Evolutionary conservation across 2,329 filamentous ascomycete species (phyloP).

Genomic region (Scopulariopsis brevicaulis): DNA sequence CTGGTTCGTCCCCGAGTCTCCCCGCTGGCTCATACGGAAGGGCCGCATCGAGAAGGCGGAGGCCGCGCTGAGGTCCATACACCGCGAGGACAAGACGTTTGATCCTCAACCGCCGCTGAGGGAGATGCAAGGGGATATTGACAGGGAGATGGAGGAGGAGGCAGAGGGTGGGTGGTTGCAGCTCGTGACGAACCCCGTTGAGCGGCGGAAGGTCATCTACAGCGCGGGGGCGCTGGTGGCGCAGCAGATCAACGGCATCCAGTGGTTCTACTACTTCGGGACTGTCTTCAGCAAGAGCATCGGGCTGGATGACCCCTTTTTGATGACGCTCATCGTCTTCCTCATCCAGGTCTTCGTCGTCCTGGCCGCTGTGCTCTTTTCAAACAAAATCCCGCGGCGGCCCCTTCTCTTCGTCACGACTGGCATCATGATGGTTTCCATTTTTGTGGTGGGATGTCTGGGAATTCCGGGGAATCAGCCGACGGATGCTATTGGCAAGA

Average conservation of each 20-base stretch:
- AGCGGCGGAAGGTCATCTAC: slow-evolving; percentile 29
- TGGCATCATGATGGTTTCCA: slow-evolving; percentile 19
- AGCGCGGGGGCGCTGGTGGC: slow-evolving; percentile 26
- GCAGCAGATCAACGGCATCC: slow-evolving; percentile 31
- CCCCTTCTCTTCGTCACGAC: slow-evolving; percentile 22
- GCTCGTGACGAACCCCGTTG: slow-evolving; percentile 25
- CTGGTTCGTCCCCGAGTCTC: slow-evolving; percentile 14
- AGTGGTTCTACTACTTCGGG: slow-evolving; percentile 28
- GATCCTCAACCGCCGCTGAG: slow-evolving; percentile 11
- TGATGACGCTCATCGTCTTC: slow-evolving; percentile 24
- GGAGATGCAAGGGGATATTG: slow-evolving; percentile 11
- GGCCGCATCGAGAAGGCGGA: slow-evolving; percentile 15
- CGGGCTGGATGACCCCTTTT: slow-evolving; percentile 22
- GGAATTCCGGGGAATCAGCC: slow-evolving; percentile 8
- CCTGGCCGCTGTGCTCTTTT: slow-evolving; percentile 19
- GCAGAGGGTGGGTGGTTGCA: slow-evolving; percentile 21
- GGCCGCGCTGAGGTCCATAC: slow-evolving; percentile 19
- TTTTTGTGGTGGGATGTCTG: slow-evolving; percentile 16
- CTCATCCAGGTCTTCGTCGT: slow-evolving; percentile 25
- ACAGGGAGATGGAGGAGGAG: slow-evolving; percentile 13
- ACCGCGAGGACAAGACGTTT: slow-evolving; percentile 18
- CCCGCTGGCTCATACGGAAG: slow-evolving; percentile 19
- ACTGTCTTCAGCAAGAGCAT: slow-evolving; percentile 26
- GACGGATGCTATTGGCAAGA: slow-evolving; percentile 8
- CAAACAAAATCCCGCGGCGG: slow-evolving; percentile 22